Base-by-base conservation (phyloP, 768 basidiomycete species). In the Boletus rubropictus region DNA sequence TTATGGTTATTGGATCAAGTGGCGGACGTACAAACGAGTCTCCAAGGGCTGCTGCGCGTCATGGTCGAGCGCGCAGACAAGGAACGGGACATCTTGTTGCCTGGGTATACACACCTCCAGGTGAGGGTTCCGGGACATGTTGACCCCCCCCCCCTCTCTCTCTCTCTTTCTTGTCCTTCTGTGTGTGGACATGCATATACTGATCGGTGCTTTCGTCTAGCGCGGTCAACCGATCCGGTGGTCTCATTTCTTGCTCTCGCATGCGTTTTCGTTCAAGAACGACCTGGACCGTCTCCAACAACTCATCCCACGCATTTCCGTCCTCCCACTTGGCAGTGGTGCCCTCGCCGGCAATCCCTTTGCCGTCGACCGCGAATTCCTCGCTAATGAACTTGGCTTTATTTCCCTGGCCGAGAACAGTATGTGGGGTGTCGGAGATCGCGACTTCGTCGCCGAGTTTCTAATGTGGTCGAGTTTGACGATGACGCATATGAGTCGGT, bases 331-430 rank as follows among this genome's bases (percentile, higher is more conserved):
- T 17, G 96, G 96, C 21, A 88, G 86, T 44, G 95, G 94, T 17
- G 90, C 95, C 7, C 80, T 99, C 40, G 96, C 95, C 2, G 96
- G 96, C 7, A 99, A 99, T 64, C 92, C 96, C 0, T 99, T 97
- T 68, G 79, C 74, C 8, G 84, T 98, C 46, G 93, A 98, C 64
- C 83, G 96, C 37, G 90, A 94, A 56, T 91, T 95, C 62, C 81
- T 99, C 42, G 87, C 88, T 0, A 74, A 77, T 55, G 92, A 98
- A 64, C 83, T 99, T 24, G 90, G 89, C 1, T 98, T 99, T 69
- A 65, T 75, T 48, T 85, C 84, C 15, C 69, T 98, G 35, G 87
- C 91, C 2, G 93, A 97, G 70, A 99, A 99, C 71, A 96, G 93
- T 61, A 76, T 99, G 68, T 94, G 89, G 80, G 92, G 91, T 33